Evolutionary conservation across 768 basidiomycete genomes (phyloP), one percentile per base, ranked within the genome.

Genomic region (Cystobasidium ongulense): DNA sequence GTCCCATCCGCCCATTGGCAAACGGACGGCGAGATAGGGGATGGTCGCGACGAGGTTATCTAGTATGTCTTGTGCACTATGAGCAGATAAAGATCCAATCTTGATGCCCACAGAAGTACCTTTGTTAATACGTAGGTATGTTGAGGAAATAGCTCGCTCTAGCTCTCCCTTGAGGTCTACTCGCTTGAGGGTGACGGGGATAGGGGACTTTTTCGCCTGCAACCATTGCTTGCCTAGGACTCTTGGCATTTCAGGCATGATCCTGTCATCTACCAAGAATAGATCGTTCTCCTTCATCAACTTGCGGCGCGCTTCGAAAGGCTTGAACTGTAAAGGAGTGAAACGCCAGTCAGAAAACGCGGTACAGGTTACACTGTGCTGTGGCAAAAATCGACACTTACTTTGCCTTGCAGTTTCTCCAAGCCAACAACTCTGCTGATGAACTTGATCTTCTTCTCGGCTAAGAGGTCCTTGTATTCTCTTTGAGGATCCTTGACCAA

Each of bases 401-500:
- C 74, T 82, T 97, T 97, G 27, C 95, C 95, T 83, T 90, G 92
- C 74, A 99, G 85, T 81, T 99, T 97, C 75, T 85, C 85, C 54
- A 97, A 82, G 21, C 92, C 95, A 59, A 98, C 91, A 41, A 98
- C 92, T 39, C 93, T 85, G 31, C 87, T 88, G 79, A 99, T 89
- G 77, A 97, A 99, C 77, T 89, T 89, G 84, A 99, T 87, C 63
- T 87, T 85, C 54, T 90, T 84, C 62, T 83, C 82, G 59, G 87
- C 88, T 8, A 99, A 84, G 13, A 96, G 88, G 80, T 95, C 91
- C 81, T 99, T 99, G 85, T 97, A 99, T 80, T 92, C 86, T 54
- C 95, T 84, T 78, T 98, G 95, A 0, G 95, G 95, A 80, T 95
- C 91, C 82, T 97, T 98, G 63, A 90, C 90, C 81, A 99, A 89